These are phyloP conservation scores for Backusella sp. DNA, from an alignment of 192 early-diverging fungal species.

Conservation along the genomic window DNA sequence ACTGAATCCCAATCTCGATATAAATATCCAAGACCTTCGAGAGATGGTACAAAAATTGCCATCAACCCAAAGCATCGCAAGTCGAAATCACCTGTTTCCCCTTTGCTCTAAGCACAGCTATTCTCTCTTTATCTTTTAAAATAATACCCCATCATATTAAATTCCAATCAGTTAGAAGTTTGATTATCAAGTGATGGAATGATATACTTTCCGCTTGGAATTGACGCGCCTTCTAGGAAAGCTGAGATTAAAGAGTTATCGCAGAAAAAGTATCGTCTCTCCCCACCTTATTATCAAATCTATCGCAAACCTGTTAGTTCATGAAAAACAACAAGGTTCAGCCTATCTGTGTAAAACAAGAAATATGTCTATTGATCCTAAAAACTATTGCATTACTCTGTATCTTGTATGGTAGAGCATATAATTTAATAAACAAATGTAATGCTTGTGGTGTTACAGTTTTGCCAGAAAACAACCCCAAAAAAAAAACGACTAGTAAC, in stretches of 20 bases:
- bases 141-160: neutral
- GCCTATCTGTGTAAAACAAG: neutral
- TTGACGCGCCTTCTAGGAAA: too few species aligned
- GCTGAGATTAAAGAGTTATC: neutral
- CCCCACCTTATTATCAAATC: neutral
- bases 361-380: neutral
- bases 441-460: neutral
- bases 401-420: neutral
- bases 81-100: neutral
- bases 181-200: neutral
- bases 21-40: neutral
- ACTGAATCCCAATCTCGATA: neutral
- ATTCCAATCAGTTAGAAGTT: too few species aligned
- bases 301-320: neutral
- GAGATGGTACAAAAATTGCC: neutral
- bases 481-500: neutral
- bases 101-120: neutral
- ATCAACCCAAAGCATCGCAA: constrained; percentile 1
- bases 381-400: neutral
- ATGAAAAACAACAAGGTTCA: neutral
- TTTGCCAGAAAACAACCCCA: neutral
- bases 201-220: neutral
- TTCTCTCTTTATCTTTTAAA: constrained; percentile 8
- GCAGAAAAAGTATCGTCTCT: neutral
- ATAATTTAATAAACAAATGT: neutral